Percentiles rank a stretch among this genome's conserved stretches.
Evolutionary conservation across 495 filamentous ascomycete genomes (phyloP).

Genomic region (Tuber brumale): DNA sequence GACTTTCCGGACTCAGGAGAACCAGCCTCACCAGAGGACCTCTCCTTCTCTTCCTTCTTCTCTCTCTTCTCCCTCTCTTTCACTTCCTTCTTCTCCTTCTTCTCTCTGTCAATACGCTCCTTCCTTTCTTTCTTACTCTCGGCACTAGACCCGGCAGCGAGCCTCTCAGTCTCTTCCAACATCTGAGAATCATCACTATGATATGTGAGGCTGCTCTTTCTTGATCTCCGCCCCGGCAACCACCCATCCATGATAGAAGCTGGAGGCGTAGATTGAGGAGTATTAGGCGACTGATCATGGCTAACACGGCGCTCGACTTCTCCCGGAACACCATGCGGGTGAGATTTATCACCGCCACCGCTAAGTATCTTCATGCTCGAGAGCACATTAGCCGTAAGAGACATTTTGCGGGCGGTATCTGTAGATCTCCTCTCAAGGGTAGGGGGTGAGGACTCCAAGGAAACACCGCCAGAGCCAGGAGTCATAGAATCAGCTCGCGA

Average conservation of each 20-base stretch:
- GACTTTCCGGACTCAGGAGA: neutral
- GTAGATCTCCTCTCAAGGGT: neutral
- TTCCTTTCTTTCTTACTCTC: conserved; percentile 4
- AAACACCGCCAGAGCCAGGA: neutral
- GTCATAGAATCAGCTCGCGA: conserved; percentile 1
- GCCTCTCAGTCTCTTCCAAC: conserved; percentile 1
- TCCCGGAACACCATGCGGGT: neutral
- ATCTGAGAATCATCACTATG: neutral
- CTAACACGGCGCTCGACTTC: neutral
- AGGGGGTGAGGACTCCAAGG: neutral
- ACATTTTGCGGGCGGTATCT: neutral
- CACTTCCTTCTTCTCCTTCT: conserved; percentile 16
- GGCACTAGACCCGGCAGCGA: neutral
- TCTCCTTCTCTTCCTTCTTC: conserved; percentile 6
- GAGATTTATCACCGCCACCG: neutral
- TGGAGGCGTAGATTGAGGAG: neutral
- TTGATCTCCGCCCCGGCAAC: neutral
- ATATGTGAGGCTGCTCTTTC: neutral
- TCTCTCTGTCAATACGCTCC: conserved; percentile 22
- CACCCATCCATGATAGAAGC: conserved; percentile 1
- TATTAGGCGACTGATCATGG: neutral
- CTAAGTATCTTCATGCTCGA: neutral
- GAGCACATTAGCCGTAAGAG: neutral
- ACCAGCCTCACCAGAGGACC: neutral
- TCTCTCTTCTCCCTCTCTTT: conserved; percentile 7